A percentile compares a stretch with the other conserved stretches of the same genome.
These are phyloP conservation scores for Termitomyces titanicus DNA, from an alignment of 768 basidiomycete species.

Conservation along the genomic window DNA sequence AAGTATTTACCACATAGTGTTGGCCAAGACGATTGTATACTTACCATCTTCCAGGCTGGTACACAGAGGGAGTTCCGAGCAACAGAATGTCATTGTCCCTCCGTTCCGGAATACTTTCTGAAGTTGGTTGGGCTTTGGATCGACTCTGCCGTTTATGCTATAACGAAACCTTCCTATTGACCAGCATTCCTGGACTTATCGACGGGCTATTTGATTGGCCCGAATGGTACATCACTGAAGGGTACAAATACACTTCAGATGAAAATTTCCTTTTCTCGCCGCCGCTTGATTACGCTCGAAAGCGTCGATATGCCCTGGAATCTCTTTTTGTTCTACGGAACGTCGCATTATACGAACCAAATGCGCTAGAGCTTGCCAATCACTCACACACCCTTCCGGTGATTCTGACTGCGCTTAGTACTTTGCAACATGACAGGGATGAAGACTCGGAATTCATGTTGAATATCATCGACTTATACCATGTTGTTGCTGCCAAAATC, in stretches of 20 bases:
- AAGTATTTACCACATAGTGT: slow-evolving; percentile 18
- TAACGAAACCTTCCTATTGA: slow-evolving; percentile 75
- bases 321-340: slow-evolving; percentile 88
- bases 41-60: slow-evolving; percentile 58
- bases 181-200: slow-evolving; percentile 70
- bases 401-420: slow-evolving; percentile 60
- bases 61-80: slow-evolving; percentile 71
- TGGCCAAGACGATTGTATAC: slow-evolving; percentile 4
- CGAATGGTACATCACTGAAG: slow-evolving; percentile 71
- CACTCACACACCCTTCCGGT: slow-evolving; percentile 64
- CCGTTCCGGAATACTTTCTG: slow-evolving; percentile 75
- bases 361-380: slow-evolving; percentile 54
- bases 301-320: slow-evolving; percentile 77
- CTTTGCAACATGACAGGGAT: slow-evolving; percentile 58
- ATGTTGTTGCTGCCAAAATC: slow-evolving; percentile 50
- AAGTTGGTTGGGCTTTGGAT: slow-evolving; percentile 88
- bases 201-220: slow-evolving; percentile 89
- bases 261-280: slow-evolving; percentile 51
- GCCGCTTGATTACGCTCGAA: slow-evolving; percentile 44
- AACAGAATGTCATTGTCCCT: slow-evolving; percentile 93
- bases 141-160: slow-evolving; percentile 77
- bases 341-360: slow-evolving; percentile 65
- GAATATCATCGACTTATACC: slow-evolving; percentile 68
- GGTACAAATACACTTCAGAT: slow-evolving; percentile 44
- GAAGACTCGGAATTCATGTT: slow-evolving; percentile 70